phyloP scores from a whole-genome alignment of 768 basidiomycete genomes.

The Podaxis pistillaris region DNA sequence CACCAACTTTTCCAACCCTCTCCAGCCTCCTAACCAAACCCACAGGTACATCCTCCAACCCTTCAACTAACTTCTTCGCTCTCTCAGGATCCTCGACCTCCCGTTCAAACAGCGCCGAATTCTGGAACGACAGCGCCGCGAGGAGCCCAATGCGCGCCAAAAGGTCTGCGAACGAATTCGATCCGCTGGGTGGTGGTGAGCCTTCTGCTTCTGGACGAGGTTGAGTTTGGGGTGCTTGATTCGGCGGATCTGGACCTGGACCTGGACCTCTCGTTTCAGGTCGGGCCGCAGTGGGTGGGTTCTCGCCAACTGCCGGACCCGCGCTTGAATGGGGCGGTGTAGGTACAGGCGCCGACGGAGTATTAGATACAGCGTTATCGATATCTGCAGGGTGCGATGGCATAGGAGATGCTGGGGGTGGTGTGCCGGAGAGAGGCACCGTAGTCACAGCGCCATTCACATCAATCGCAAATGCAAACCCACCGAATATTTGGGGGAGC shows the following conservation, averaged over 20 bases:
- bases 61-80: constrained; percentile 60
- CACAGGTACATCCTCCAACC: constrained; percentile 62
- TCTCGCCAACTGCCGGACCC: too few species aligned
- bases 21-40: constrained; percentile 69
- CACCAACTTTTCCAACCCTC: constrained; percentile 41
- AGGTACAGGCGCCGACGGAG: too few species aligned
- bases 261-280: too few species aligned
- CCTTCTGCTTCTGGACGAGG: neutral
- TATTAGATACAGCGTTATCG: too few species aligned
- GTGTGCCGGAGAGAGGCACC: neutral
- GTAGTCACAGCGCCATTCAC: too few species aligned
- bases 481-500: too few species aligned
- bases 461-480: too few species aligned
- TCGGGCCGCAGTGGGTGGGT: too few species aligned
- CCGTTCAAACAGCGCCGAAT: constrained; percentile 26
- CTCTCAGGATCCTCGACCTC: constrained; percentile 64
- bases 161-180: constrained; percentile 10
- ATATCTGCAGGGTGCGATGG: too few species aligned
- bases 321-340: too few species aligned
- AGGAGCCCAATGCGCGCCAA: constrained; percentile 17
- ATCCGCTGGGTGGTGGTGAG: neutral
- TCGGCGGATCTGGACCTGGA: neutral
- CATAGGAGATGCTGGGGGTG: too few species aligned
- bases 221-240: neutral
- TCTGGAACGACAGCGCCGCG: constrained; percentile 20